These are phyloP conservation scores for Eleusine indica DNA, from an alignment of 176 grass and related monocot genomes.

Conservation along the genomic window DNA sequence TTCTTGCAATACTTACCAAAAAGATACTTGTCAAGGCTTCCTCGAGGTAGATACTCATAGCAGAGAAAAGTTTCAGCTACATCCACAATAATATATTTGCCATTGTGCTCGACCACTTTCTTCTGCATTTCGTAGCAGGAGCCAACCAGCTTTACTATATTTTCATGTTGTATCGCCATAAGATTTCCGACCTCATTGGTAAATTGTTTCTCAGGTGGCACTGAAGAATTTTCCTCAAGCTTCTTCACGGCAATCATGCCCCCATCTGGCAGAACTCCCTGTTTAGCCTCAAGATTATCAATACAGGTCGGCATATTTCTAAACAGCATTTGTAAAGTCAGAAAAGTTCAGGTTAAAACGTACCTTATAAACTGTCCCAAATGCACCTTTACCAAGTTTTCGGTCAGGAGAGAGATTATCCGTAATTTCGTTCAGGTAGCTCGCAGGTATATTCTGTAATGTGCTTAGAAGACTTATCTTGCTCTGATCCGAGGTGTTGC, in stretches of 20 bases:
- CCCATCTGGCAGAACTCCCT: slow-evolving; percentile 21
- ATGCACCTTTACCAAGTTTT: slow-evolving; percentile 31
- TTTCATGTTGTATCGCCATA: slow-evolving; percentile 26
- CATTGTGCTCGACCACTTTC: slow-evolving; percentile 39
- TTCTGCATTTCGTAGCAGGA: slow-evolving; percentile 39
- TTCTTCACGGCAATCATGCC: slow-evolving; percentile 34
- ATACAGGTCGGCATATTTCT: neutral
- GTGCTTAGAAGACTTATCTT: slow-evolving; percentile 12
- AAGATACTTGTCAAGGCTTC: slow-evolving; percentile 35
- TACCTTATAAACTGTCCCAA: slow-evolving; percentile 49
- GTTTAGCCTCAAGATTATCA: neutral
- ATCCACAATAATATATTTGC: slow-evolving; percentile 43
- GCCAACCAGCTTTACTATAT: slow-evolving; percentile 31
- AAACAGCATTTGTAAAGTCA: neutral
- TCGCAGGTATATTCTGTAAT: neutral
- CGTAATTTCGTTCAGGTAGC: slow-evolving; percentile 33
- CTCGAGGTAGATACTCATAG: slow-evolving; percentile 35
- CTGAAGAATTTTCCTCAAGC: neutral
- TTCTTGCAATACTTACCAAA: slow-evolving; percentile 28
- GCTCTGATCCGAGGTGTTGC: too few species aligned
- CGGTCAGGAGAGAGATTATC: neutral
- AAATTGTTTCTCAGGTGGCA: slow-evolving; percentile 9
- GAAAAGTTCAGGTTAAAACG: too few species aligned
- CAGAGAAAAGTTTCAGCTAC: slow-evolving; percentile 28
- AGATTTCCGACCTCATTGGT: slow-evolving; percentile 33